Percentiles rank a stretch among this genome's conserved stretches.
Evolutionary conservation across 139 green algal species (phyloP).

Genomic region (Pseudopediastrum boryanum): DNA sequence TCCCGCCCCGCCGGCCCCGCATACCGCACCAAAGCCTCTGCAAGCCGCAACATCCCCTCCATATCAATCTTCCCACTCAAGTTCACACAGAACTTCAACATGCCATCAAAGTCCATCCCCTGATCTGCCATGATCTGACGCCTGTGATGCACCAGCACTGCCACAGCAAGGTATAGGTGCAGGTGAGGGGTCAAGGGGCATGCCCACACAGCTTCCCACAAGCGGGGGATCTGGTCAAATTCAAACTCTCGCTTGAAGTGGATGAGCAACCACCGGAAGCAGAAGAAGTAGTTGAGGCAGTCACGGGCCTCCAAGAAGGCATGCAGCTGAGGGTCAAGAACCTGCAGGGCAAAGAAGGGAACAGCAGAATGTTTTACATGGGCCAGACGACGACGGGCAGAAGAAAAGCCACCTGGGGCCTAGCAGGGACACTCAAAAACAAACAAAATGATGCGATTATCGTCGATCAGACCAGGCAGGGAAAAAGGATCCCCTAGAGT

Average conservation of each 20-base stretch:
- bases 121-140: constrained; percentile 57
- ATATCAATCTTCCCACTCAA: constrained; percentile 71
- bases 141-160: constrained; percentile 79
- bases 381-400: no score
- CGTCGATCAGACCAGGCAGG: no score
- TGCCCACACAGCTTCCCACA: constrained; percentile 92
- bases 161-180: constrained; percentile 85
- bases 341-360: constrained; percentile 34
- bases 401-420: no score
- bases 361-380: no score
- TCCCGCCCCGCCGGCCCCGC: constrained; percentile 38
- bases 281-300: constrained; percentile 88
- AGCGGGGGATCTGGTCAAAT: constrained; percentile 62
- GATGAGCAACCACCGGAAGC: constrained; percentile 93
- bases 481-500: no score
- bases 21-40: constrained; percentile 53
- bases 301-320: constrained; percentile 69
- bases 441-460: no score
- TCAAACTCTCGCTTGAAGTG: constrained; percentile 92
- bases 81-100: constrained; percentile 77
- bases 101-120: constrained; percentile 73
- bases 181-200: constrained; percentile 67
- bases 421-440: no score
- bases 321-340: constrained; percentile 85
- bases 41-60: constrained; percentile 62